These are phyloP conservation scores for Cerrena zonata DNA, from an alignment of 1,284 basidiomycete genomes.

Conservation along the genomic window DNA sequence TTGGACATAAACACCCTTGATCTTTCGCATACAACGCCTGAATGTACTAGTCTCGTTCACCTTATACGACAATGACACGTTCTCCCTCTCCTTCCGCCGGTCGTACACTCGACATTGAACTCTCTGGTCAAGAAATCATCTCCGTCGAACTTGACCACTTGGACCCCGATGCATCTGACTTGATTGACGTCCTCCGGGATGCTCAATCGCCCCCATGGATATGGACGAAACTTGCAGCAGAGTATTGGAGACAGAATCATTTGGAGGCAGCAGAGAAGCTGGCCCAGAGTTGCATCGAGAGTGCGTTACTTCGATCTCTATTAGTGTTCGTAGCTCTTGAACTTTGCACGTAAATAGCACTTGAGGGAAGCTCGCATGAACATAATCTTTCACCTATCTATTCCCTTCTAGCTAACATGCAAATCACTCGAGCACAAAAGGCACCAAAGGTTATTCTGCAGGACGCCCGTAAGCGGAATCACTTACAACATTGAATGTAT, in stretches of 20 bases:
- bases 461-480: slow-evolving; percentile 61
- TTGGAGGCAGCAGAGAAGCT: slow-evolving; percentile 68
- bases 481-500: slow-evolving; percentile 8
- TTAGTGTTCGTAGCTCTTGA: neutral
- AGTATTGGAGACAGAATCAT: slow-evolving; percentile 70
- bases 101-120: slow-evolving; percentile 50
- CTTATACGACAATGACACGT: slow-evolving; percentile 15
- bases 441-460: slow-evolving; percentile 76
- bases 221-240: slow-evolving; percentile 72
- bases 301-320: slow-evolving; percentile 35
- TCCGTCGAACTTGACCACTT: slow-evolving; percentile 75
- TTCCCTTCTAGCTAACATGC: slow-evolving; percentile 77
- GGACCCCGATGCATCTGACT: slow-evolving; percentile 66
- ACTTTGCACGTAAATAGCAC: slow-evolving; percentile 34
- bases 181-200: slow-evolving; percentile 64
- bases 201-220: slow-evolving; percentile 58
- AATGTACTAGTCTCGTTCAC: neutral
- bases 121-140: slow-evolving; percentile 74
- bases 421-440: slow-evolving; percentile 68
- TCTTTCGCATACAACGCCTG: neutral
- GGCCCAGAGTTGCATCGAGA: slow-evolving; percentile 53
- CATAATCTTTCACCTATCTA: slow-evolving; percentile 61
- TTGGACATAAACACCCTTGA: neutral
- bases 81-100: slow-evolving; percentile 23
- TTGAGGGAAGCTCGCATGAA: slow-evolving; percentile 43